A percentile compares a stretch with the other conserved stretches of the same genome.
Conservation (phyloP, 257 asterid genomes). For the Schizonepeta tenuifolia region DNA sequence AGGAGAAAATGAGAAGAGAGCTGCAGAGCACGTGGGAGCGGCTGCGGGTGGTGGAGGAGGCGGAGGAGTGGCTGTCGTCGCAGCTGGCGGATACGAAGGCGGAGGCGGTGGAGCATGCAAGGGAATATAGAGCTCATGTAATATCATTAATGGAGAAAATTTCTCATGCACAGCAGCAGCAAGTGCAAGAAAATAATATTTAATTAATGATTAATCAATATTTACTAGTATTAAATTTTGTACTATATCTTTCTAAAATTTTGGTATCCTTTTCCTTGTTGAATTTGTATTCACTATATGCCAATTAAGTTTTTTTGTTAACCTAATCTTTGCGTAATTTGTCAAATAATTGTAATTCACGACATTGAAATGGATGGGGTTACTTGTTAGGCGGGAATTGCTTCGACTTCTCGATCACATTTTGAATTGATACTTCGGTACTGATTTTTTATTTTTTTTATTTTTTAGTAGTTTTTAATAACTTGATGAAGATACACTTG, state of each 20-base stretch:
- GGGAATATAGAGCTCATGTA: conserved; percentile 31
- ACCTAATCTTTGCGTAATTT: too few species aligned
- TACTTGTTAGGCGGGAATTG: not conserved
- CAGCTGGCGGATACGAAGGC: conserved; percentile 36
- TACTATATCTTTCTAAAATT: not conserved
- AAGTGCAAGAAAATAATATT: not conserved
- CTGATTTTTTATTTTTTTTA: too few species aligned
- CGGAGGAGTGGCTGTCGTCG: conserved; percentile 27
- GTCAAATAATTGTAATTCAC: not conserved
- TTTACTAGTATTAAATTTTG: not conserved
- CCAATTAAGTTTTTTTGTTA: not conserved
- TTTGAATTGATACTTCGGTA: not conserved
- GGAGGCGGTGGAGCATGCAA: conserved; percentile 27
- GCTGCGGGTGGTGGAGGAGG: conserved; percentile 39
- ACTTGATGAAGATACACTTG: too few species aligned
- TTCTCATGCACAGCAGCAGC: conserved; percentile 24
- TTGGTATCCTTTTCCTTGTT: not conserved
- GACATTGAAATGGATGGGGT: not conserved
- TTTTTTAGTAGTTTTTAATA: too few species aligned
- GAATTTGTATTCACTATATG: not conserved
- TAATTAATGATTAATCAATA: not conserved
- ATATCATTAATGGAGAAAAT: conserved; percentile 13
- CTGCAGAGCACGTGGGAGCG: conserved; percentile 23
- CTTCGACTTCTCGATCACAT: not conserved
- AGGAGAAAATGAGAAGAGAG: conserved; percentile 29